Conservation (phyloP, 176 grass and related monocot species). For the Oropetium thomaeum region DNA sequence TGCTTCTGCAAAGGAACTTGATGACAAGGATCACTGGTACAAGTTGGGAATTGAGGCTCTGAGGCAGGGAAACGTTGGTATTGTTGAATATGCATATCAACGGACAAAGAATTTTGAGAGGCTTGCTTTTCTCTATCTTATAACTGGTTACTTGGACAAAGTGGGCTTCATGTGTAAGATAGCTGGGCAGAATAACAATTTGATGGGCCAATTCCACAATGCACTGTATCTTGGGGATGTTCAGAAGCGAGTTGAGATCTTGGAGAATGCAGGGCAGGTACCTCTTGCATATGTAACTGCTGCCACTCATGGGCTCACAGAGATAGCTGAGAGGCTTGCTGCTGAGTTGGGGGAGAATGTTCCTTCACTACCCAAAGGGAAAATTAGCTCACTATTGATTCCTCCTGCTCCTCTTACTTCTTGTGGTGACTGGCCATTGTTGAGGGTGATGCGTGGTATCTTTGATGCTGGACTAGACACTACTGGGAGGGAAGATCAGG, state of each 20-base stretch:
- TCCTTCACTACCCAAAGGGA: constrained; percentile 62
- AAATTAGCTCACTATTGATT: constrained; percentile 52
- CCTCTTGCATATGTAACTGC: constrained; percentile 83
- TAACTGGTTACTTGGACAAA: constrained; percentile 81
- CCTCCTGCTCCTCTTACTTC: constrained; percentile 59
- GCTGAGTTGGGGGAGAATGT: constrained; percentile 72
- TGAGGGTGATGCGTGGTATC: constrained; percentile 83
- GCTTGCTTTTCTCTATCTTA: constrained; percentile 87
- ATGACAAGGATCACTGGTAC: constrained; percentile 97
- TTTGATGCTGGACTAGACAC: constrained; percentile 77
- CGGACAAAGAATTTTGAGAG: constrained; percentile 93
- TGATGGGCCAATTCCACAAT: constrained; percentile 94
- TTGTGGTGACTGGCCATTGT: constrained; percentile 72
- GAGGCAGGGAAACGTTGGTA: constrained; percentile 82
- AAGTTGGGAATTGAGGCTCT: constrained; percentile 77
- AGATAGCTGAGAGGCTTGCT: constrained; percentile 67
- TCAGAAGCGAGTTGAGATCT: constrained; percentile 65
- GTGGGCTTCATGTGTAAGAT: constrained; percentile 82
- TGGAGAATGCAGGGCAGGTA: constrained; percentile 80
- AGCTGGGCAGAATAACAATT: constrained; percentile 76
- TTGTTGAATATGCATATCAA: constrained; percentile 92
- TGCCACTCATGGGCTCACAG: constrained; percentile 68
- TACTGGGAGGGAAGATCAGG: constrained; percentile 49
- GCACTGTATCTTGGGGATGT: constrained; percentile 81
- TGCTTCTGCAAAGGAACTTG: constrained; percentile 91